Conservation (phyloP, 495 filamentous ascomycete species). For the Melanomma pulvis-pyrius region DNA sequence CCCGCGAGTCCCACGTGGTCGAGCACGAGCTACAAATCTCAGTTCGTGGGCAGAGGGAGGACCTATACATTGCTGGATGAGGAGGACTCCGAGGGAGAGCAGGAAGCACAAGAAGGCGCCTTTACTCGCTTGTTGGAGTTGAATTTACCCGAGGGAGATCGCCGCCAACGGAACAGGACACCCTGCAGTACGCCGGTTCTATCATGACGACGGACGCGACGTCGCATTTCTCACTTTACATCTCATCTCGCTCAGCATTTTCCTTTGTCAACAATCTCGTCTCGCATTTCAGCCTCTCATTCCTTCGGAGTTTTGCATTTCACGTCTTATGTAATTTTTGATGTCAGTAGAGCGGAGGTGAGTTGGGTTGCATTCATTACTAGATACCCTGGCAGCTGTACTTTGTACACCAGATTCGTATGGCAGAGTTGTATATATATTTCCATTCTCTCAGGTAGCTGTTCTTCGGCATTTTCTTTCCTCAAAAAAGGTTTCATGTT, state of each 20-base stretch:
- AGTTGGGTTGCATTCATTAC: not conserved
- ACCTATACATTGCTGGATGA: not conserved
- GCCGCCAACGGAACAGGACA: not conserved
- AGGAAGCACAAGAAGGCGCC: not conserved
- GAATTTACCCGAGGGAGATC: not conserved
- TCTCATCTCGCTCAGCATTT: not conserved
- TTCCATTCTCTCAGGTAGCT: too few species aligned
- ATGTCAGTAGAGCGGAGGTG: too few species aligned
- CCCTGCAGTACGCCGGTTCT: not conserved
- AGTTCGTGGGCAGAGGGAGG: not conserved
- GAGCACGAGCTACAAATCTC: too few species aligned
- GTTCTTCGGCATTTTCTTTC: not conserved
- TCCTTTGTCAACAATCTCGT: not conserved
- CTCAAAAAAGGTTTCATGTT: not conserved
- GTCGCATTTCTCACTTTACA: not conserved
- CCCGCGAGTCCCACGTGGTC: too few species aligned
- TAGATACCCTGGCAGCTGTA: not conserved
- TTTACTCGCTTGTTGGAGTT: not conserved
- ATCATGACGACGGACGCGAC: not conserved
- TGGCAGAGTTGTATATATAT: not conserved
- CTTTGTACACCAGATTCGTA: not conserved
- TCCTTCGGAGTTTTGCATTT: too few species aligned
- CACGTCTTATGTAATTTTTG: not conserved
- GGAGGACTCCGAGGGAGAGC: not conserved
- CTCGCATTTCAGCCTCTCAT: not conserved